These are phyloP conservation scores for Nepenthes mirabilis DNA, from an alignment of 148 eudicot genomes.

Conservation along the genomic window DNA sequence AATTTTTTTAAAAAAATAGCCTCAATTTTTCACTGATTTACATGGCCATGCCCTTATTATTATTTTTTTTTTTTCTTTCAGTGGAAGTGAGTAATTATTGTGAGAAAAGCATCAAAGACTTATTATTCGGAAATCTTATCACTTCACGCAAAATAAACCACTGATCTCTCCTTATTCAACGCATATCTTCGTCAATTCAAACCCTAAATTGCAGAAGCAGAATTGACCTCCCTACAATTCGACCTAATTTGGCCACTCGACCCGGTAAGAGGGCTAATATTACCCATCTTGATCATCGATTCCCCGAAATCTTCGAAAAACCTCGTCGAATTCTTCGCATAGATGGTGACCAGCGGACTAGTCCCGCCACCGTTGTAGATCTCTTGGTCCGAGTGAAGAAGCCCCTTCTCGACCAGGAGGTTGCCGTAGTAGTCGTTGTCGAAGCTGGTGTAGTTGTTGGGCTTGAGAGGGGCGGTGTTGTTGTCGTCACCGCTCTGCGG, in stretches of 20 bases:
- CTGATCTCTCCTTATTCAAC: no score
- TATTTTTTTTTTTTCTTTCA: no score
- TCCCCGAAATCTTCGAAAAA: conserved; percentile 41
- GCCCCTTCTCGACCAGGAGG: conserved; percentile 25
- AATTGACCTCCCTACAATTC: conserved; percentile 42
- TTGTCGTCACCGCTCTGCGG: conserved; percentile 41
- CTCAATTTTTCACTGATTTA: no score
- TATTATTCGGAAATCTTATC: no score
- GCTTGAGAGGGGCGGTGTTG: conserved; percentile 39
- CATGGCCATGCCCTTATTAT: no score
- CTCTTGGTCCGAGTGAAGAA: conserved; percentile 19
- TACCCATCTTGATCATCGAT: conserved; percentile 61
- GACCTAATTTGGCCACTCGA: conserved; percentile 45
- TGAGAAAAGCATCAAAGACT: no score
- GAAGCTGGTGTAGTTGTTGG: conserved; percentile 19
- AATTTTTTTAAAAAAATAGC: no score
- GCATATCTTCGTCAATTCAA: no score
- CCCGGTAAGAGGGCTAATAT: conserved; percentile 50
- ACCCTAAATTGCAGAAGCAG: no score
- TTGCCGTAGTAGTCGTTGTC: conserved; percentile 53
- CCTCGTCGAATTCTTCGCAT: conserved; percentile 12
- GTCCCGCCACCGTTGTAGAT: conserved; percentile 56
- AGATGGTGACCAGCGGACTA: conserved; percentile 27
- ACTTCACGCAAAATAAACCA: no score
- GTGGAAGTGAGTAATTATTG: no score